Evolutionary conservation across 257 asterid genomes (phyloP).

Genomic region (Pogostemon cablin): DNA sequence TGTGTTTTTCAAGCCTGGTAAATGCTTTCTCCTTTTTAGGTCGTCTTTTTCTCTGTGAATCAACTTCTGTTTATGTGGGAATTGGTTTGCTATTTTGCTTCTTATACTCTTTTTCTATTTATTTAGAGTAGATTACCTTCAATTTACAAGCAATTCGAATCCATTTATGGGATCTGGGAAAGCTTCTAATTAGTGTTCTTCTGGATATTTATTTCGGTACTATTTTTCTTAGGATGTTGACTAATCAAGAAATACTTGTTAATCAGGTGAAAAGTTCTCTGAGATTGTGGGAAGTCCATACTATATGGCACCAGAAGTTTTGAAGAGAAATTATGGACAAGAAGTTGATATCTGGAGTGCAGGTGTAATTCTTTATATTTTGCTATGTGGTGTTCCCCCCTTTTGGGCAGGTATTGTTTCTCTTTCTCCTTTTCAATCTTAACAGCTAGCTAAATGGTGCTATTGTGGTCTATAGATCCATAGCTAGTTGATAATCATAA

Average conservation of each 20-base stretch:
- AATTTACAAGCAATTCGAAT: neutral
- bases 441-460: neutral
- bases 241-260: constrained; percentile 9
- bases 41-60: neutral
- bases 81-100: neutral
- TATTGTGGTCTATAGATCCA: neutral
- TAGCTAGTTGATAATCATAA: neutral
- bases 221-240: neutral
- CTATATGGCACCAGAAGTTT: constrained; percentile 97
- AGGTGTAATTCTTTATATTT: constrained; percentile 92
- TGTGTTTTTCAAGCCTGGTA: constrained; percentile 90
- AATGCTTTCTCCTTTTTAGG: neutral
- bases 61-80: neutral
- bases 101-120: neutral
- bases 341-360: constrained; percentile 99
- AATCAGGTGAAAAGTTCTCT: constrained; percentile 76
- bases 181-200: neutral
- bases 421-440: neutral
- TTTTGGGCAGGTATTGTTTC: constrained; percentile 87
- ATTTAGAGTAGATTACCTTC: constrained; percentile 1
- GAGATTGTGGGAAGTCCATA: constrained; percentile 99
- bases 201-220: neutral
- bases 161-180: neutral
- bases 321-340: constrained; percentile 90
- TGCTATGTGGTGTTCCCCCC: constrained; percentile 98